Percentiles rank a stretch among this genome's conserved stretches.
Conservation (phyloP, 352 stramenopile species). For the Blastocystis sp. region DNA sequence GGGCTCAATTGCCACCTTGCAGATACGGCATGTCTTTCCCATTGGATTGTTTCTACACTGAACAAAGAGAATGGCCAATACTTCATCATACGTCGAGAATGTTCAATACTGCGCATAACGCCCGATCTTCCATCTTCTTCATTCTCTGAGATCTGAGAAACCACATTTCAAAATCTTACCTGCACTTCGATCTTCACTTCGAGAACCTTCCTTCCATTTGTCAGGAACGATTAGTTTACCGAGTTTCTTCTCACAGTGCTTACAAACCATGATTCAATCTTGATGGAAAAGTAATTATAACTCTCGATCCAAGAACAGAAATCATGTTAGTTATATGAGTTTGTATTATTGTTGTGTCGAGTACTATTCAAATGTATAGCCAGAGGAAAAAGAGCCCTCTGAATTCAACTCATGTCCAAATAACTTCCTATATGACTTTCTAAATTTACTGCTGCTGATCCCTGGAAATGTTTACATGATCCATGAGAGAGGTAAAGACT, state of each 20-base stretch:
- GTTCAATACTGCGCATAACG: conserved; percentile 19
- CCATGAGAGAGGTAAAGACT: no score
- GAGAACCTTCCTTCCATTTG: conserved; percentile 58
- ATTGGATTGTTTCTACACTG: neutral
- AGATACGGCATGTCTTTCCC: conserved; percentile 40
- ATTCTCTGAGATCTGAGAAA: neutral
- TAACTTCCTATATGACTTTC: no score
- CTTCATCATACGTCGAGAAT: neutral
- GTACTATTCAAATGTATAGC: no score
- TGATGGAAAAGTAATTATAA: neutral
- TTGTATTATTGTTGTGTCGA: no score
- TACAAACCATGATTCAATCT: conserved; percentile 34
- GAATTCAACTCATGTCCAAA: no score
- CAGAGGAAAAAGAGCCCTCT: no score
- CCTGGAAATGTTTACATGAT: no score
- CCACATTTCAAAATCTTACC: neutral
- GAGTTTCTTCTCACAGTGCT: conserved; percentile 61
- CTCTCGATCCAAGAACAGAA: neutral
- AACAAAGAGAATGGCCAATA: neutral
- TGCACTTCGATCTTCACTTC: conserved; percentile 3
- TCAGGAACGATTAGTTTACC: conserved; percentile 58
- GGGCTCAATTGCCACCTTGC: conserved; percentile 19
- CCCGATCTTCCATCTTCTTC: neutral
- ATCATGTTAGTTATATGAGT: no score
- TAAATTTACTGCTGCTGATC: no score